Base-by-base conservation (phyloP, 306 rosid species). In the Castanea crenata region DNA sequence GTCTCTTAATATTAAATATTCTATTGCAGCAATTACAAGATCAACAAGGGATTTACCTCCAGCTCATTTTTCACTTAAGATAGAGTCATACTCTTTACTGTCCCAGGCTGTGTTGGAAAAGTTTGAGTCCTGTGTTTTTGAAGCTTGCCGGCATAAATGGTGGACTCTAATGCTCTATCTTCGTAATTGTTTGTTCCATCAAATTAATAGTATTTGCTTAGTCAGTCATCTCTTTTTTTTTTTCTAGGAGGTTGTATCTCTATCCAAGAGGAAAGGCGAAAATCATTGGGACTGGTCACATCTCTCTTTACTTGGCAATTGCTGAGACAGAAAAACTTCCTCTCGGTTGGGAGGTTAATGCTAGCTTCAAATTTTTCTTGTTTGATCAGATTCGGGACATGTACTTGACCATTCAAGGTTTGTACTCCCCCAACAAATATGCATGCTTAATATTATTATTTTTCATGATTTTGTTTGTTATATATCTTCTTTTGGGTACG, bases 381-480 rank as follows among this genome's bases (percentile, higher is more conserved):
- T 38, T 75, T 69, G 75, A 81, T 34, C 80, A 81, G 4, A 10
- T 29, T 0, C 1, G 34, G 1, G 80, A 81, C 19, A 75, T 41
- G 27, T 75, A 54, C 34, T 75, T 81, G 27, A 25, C 54, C 3
- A 18, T 74, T 6, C 76, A 81, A 68, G 71, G 84, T 81, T 58
- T 19, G 23, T 20, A 11, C 5, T 16, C 31, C 3, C 32, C 8
- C 54, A 3, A 49, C 16, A 49, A 12, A 49, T 4, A 9, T 46
- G 54, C 54, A 49, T 49, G 5, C 16, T 10, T 49, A 49, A 49
- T 11, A 49, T 49, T 49, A 49, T 11, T 13, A 49, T 3, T 49
- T 49, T 49, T 49, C 16, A 49, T 49, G 54, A 49, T 49, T 49
- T 11, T 49, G 16, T 49, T 49, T 49, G 54, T 13, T 49, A 49